Base-by-base conservation (phyloP, 352 stramenopile species). In the Saprolegnia diclina region DNA sequence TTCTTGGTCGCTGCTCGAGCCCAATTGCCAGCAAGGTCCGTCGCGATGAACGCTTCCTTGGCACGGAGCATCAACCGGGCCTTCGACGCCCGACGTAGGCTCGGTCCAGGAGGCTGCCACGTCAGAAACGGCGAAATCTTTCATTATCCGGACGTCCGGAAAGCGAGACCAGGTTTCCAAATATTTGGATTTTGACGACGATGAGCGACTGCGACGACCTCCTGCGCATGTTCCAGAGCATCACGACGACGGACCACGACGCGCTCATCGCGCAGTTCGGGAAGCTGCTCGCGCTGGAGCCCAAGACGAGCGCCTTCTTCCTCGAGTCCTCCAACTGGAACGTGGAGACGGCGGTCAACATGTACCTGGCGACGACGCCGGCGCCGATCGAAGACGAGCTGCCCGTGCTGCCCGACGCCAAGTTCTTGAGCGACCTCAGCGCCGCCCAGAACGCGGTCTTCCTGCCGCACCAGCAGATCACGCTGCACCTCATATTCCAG, bases 291-390 rank as follows among this genome's bases (percentile, higher is more conserved):
- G 74, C 91, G 68, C 70, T 89, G 56, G 83, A 92, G 69, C 72
- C 77, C 18, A 67, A 77, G 46, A 92, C 83, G 45, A 85, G 84
- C 50, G 81, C 74, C 55, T 94, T 94, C 72, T 94, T 92, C 71
- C 80, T 94, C 63, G 87, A 94, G 65, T 92, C 84, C 68, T 90
- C 79, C 63, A 94, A 92, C 76, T 94, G 87, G 87, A 94, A 94
- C 75, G 85, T 94, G 26, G 84, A 94, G 66, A 87, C 82, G 48
- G 87, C 87, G 13, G 85, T 76, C 9, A 94, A 94, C 66, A 92
- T 87, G 65, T 94, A 92, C 65, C 71, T 94, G 37, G 74, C 72
- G 24, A 90, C 84, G 10, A n/a, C n/a, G 21, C 22, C 57, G 13
- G 74, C 77, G 21, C 67, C 45, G 63, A 38, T 7, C 24, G 52